These are phyloP conservation scores for Hamamelis virginiana DNA, from an alignment of 164 flowering plant species.

Conservation along the genomic window DNA sequence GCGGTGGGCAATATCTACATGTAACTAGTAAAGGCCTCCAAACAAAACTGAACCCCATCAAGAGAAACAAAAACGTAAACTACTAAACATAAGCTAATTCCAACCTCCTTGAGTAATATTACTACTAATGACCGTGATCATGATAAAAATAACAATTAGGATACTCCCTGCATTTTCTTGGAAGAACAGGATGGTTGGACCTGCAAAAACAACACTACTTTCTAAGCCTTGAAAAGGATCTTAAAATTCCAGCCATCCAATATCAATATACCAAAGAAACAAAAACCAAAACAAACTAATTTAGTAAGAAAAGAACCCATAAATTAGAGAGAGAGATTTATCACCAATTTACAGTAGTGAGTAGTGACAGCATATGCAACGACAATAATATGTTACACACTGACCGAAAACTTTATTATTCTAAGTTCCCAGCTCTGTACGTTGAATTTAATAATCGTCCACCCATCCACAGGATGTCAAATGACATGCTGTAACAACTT, in stretches of 20 bases:
- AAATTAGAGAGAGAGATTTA: neutral
- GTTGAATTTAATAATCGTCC: no score
- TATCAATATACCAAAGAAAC: neutral
- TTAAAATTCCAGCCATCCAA: neutral
- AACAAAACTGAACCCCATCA: conserved; percentile 9
- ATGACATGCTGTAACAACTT: no score
- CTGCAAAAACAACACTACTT: conserved; percentile 49
- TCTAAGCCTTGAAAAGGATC: neutral
- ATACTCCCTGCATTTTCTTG: conserved; percentile 99
- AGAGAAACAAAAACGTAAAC: neutral
- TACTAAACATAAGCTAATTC: neutral
- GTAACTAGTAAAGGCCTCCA: conserved; percentile 49
- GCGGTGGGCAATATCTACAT: conserved; percentile 94
- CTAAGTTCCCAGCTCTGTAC: no score
- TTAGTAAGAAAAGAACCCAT: neutral
- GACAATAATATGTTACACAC: no score
- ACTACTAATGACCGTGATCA: neutral
- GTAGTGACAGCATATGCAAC: neutral
- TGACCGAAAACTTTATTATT: no score
- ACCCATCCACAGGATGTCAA: no score
- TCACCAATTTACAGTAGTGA: neutral
- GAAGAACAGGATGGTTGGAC: conserved; percentile 95
- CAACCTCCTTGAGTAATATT: neutral
- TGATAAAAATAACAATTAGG: conserved; percentile 33
- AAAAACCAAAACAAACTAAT: neutral